A percentile compares a stretch with the other conserved stretches of the same genome.
These are phyloP conservation scores for Angomonas deanei DNA, from an alignment of 208 protist genomes.

Conservation along the genomic window DNA sequence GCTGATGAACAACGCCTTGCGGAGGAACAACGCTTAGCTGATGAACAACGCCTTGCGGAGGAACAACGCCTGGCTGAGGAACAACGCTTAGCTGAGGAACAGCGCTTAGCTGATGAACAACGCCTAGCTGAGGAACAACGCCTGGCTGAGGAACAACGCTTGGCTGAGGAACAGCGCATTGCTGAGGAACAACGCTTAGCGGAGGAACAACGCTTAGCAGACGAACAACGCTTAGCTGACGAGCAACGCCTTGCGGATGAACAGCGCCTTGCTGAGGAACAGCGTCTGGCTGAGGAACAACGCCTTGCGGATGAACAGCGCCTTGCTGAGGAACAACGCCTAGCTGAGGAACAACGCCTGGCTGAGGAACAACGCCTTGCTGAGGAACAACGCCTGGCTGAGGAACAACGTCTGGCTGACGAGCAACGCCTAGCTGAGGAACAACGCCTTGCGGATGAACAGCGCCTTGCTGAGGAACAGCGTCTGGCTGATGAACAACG, in stretches of 20 bases:
- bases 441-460: constrained; percentile 14
- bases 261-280: not conserved
- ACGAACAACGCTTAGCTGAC: not conserved
- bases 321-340: constrained; percentile 6
- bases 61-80: constrained; percentile 12
- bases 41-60: constrained; percentile 13
- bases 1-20: constrained; percentile 21
- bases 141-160: constrained; percentile 11
- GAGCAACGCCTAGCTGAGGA: constrained; percentile 15
- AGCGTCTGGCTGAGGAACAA: constrained; percentile 8
- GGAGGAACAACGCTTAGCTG: constrained; percentile 10
- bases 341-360: not conserved
- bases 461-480: constrained; percentile 19
- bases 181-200: constrained; percentile 1
- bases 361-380: constrained; percentile 12
- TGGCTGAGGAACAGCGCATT: constrained; percentile 3
- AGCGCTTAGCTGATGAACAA: constrained; percentile 2
- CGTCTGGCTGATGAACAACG: constrained; percentile 11
- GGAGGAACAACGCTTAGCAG: constrained; percentile 9
- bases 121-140: constrained; percentile 18
- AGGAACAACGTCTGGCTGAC: constrained; percentile 9
- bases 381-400: constrained; percentile 7
- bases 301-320: constrained; percentile 9
- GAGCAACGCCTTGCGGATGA: constrained; percentile 6
- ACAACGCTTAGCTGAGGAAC: constrained; percentile 13